phyloP scores from a whole-genome alignment of 257 asterid genomes.

The Petunia axillaris region DNA sequence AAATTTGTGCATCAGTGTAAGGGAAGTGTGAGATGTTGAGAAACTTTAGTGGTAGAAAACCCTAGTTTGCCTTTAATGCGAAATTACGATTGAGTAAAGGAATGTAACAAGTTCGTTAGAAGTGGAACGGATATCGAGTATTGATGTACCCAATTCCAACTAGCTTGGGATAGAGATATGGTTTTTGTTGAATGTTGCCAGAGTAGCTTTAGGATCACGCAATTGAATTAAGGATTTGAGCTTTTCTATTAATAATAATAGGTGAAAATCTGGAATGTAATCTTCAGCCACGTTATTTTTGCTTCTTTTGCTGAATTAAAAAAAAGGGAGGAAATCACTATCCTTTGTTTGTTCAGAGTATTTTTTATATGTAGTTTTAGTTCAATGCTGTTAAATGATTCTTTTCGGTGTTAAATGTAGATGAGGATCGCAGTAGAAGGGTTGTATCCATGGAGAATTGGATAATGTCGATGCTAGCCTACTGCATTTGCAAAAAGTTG shows the following conservation, averaged over 20 bases:
- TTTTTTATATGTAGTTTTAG: neutral
- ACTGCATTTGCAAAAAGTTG: constrained; percentile 68
- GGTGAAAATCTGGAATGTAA: neutral
- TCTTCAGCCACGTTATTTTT: neutral
- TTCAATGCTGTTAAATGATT: neutral
- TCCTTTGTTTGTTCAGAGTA: neutral
- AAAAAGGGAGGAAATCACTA: neutral
- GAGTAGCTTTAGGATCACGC: neutral
- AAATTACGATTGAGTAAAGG: no score
- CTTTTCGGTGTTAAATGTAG: constrained; percentile 26
- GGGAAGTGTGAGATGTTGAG: no score
- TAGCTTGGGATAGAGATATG: neutral
- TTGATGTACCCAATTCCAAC: neutral
- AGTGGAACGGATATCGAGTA: neutral
- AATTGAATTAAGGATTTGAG: neutral
- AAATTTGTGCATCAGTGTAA: neutral
- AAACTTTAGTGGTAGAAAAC: neutral
- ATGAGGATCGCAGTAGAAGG: constrained; percentile 94
- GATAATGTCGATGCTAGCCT: constrained; percentile 79
- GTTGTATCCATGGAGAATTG: constrained; percentile 88
- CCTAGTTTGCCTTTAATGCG: neutral
- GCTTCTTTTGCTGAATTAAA: no score
- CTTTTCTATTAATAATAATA: neutral
- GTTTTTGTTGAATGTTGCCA: neutral
- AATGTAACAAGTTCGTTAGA: neutral